Evolutionary conservation across 2,329 filamentous ascomycete species (phyloP).

Genomic region (Epichloe scottii): DNA sequence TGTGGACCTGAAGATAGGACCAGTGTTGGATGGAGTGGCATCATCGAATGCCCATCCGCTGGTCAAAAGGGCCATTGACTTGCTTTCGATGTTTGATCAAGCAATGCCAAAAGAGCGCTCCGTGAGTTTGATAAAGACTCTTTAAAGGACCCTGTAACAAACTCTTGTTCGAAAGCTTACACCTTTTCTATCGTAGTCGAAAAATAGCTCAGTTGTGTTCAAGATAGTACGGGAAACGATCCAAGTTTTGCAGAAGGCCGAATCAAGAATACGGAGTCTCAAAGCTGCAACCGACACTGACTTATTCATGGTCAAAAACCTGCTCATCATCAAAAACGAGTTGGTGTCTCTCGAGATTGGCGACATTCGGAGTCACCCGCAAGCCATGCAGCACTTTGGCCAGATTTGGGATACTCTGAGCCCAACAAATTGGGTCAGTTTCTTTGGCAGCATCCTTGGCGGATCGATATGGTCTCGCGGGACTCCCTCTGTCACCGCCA

Average conservation of each 20-base stretch:
- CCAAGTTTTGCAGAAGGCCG: conserved; percentile 65
- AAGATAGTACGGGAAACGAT: conserved; percentile 85
- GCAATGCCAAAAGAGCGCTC: conserved; percentile 52
- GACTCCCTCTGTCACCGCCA: conserved; percentile 23
- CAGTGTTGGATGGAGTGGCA: conserved; percentile 33
- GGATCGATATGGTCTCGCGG: conserved; percentile 37
- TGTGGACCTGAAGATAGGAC: conserved; percentile 37
- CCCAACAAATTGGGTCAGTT: conserved; percentile 43
- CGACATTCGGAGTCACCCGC: conserved; percentile 40
- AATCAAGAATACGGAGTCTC: conserved; percentile 54
- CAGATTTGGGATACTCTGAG: conserved; percentile 54
- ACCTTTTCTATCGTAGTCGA: conserved; percentile 11
- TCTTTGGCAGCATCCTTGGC: conserved; percentile 45
- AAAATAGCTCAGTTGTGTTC: conserved; percentile 45
- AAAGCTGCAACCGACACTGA: conserved; percentile 57
- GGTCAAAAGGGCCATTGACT: conserved; percentile 44
- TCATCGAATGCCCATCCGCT: conserved; percentile 46
- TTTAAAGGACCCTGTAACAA: too few relatives aligned
- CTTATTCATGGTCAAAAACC: conserved; percentile 87
- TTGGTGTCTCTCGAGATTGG: conserved; percentile 92
- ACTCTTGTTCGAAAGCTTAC: background rate
- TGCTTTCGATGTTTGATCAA: conserved; percentile 50
- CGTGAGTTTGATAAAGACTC: conserved; percentile 27
- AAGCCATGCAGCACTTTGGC: conserved; percentile 46
- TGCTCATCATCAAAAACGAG: conserved; percentile 90